Evolutionary conservation across 164 flowering plant species (phyloP).

Genomic region (Stephania japonica): DNA sequence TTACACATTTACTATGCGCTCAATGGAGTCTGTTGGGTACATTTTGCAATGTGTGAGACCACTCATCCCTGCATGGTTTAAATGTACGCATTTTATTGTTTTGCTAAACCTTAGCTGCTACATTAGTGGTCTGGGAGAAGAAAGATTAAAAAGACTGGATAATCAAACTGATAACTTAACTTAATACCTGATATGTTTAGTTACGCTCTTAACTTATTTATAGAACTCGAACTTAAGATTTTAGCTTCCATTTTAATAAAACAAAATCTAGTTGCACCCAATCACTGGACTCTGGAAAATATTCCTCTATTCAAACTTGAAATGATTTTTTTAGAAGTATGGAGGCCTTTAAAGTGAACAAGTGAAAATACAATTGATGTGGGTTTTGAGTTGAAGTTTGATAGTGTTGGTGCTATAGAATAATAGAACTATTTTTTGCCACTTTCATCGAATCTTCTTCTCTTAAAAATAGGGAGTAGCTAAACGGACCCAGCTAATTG

Average conservation of each 20-base stretch:
- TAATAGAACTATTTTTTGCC: not conserved
- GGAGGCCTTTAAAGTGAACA: not conserved
- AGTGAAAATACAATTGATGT: not conserved
- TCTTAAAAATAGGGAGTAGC: too few relatives aligned
- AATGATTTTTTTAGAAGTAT: too few relatives aligned
- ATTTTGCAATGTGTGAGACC: too few relatives aligned
- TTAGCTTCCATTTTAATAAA: not conserved
- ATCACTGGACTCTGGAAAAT: not conserved
- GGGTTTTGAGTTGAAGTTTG: too few relatives aligned
- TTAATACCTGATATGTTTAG: not conserved
- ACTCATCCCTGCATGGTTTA: too few relatives aligned
- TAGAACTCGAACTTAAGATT: not conserved
- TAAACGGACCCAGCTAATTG: too few relatives aligned
- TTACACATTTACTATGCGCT: too few relatives aligned
- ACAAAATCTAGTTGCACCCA: not conserved
- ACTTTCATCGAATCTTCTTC: not conserved
- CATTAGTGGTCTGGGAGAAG: not conserved
- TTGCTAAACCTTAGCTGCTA: not conserved
- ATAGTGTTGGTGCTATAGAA: too few relatives aligned
- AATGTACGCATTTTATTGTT: too few relatives aligned
- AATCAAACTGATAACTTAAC: not conserved
- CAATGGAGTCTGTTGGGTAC: too few relatives aligned
- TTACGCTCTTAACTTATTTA: not conserved
- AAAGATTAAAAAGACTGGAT: not conserved
- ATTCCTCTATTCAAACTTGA: not conserved